A percentile compares a stretch with the other conserved stretches of the same genome.
Evolutionary conservation across 768 basidiomycete species (phyloP).

Genomic region (Crepidotus variabilis): DNA sequence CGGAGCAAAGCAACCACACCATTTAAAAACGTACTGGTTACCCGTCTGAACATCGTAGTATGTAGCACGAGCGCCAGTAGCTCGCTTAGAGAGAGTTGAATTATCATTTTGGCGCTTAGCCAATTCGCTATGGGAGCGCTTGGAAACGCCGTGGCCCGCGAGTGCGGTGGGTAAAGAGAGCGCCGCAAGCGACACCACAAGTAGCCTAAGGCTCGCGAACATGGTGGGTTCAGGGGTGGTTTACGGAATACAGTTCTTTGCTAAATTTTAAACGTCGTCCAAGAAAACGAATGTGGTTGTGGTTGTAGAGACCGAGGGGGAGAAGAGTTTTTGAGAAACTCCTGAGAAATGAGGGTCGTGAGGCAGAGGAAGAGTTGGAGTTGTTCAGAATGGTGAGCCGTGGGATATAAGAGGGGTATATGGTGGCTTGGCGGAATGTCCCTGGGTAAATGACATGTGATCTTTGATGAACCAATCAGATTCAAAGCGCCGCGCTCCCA

Average conservation of each 20-base stretch:
- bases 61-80: neutral
- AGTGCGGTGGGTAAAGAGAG: neutral
- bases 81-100: neutral
- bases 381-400: neutral
- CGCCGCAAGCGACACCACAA: neutral
- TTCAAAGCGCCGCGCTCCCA: neutral
- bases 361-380: neutral
- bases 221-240: neutral
- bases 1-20: neutral
- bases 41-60: constrained; percentile 6
- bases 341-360: neutral
- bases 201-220: neutral
- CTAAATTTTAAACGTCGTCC: neutral
- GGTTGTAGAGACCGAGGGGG: neutral
- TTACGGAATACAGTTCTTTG: too few relatives aligned
- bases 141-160: neutral
- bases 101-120: neutral
- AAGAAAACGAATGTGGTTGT: neutral
- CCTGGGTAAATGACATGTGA: too few relatives aligned
- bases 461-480: too few relatives aligned
- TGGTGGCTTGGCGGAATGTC: too few relatives aligned
- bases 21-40: neutral
- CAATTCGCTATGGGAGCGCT: neutral
- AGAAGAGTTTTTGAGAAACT: neutral
- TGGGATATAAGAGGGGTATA: too few relatives aligned